phyloP scores from a whole-genome alignment of 805 yeast species.

The Grigorovia yakushimaensis region DNA sequence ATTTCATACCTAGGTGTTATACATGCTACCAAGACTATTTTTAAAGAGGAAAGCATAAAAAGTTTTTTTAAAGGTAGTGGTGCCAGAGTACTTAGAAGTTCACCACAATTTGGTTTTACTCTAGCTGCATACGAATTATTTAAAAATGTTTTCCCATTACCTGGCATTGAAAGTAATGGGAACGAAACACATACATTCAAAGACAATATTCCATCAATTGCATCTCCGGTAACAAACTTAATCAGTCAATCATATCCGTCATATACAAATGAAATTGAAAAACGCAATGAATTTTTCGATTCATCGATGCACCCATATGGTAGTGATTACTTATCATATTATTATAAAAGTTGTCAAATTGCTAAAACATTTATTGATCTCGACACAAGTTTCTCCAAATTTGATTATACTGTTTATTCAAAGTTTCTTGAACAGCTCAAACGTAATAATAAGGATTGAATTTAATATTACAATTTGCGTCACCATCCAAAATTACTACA shows the following conservation, averaged over 20 bases:
- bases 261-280: slow-evolving; percentile 9
- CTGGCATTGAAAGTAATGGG: slow-evolving; percentile 1
- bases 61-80: slow-evolving; percentile 96
- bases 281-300: slow-evolving; percentile 17
- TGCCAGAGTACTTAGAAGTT: slow-evolving; percentile 88
- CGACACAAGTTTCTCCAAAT: slow-evolving; percentile 51
- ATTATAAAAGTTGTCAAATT: slow-evolving; percentile 50
- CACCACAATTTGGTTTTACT: slow-evolving; percentile 97
- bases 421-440: slow-evolving; percentile 24
- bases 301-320: slow-evolving; percentile 26
- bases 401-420: slow-evolving; percentile 40
- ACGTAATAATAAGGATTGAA: background rate
- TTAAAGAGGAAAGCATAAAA: slow-evolving; percentile 69
- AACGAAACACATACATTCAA: background rate
- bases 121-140: slow-evolving; percentile 93
- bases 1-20: slow-evolving; percentile 64
- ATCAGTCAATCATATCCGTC: slow-evolving; percentile 11
- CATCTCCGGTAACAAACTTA: slow-evolving; percentile 16
- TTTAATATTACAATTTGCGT: background rate
- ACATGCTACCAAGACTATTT: slow-evolving; percentile 67
- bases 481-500: background rate
- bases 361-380: slow-evolving; percentile 53
- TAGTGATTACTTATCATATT: slow-evolving; percentile 35
- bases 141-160: slow-evolving; percentile 34
- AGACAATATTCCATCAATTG: slow-evolving; percentile 18